Base-by-base conservation (phyloP, 2,329 filamentous ascomycete species). In the Sarocladiaceae sp. region DNA sequence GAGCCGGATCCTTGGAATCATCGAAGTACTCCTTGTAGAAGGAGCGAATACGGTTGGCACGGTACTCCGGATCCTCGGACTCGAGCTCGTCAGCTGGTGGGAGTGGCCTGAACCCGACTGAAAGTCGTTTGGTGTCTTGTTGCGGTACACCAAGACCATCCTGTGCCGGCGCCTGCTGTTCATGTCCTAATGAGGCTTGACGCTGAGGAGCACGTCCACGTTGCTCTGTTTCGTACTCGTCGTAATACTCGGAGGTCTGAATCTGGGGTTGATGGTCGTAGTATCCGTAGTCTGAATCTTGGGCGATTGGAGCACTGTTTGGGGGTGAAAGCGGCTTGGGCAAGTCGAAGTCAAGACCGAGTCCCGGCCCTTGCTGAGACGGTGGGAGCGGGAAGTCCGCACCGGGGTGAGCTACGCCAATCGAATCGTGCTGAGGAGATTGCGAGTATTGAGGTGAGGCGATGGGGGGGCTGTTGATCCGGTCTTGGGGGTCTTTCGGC, bases 11-110 rank as follows among this genome's bases (percentile, higher is more conserved):
- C 65, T 84, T 88, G 54, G 77, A 83, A 37, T 97, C 93, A 59
- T 97, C 94, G 61, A 99, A 99, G 73, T 99, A 99, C 66, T 99
- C 94, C 74, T 97, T 97, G 76, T 99, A 99, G 75, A 99, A 99
- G 3, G 94, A 99, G 67, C 94, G 83, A 59, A 99, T 99, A 54
- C 94, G 86, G 75, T 97, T 97, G 57, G 94, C 94, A 62, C 94
- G 84, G 63, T 93, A 86, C 68, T 97, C 94, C 0, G 94, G 91
- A 65, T 97, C 93, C 65, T 97, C 94, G 3, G 86, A 82, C 39
- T 86, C 83, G 26, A 77, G 79, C 52, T 89, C 83, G 57, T 96
- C 88, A 63, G 92, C 86, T 31, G 91, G 90, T 4, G 94, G 94
- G 56, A 99, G 78, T 20, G 94, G 94, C 15, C 94, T 87, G 68